phyloP scores from a whole-genome alignment of 805 yeast species.

The Jamesozyma lodderae region DNA sequence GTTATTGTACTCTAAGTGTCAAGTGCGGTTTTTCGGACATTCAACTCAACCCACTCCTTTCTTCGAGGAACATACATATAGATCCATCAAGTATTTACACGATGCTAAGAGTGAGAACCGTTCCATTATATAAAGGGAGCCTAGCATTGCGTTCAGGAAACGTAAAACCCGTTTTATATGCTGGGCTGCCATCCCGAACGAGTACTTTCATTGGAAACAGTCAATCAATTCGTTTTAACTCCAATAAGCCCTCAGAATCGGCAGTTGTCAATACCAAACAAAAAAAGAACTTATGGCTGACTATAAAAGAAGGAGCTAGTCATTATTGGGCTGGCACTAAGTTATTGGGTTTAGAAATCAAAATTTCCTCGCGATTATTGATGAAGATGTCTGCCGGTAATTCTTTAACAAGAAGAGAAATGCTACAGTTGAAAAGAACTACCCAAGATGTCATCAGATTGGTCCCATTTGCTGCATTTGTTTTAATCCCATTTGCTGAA shows the following conservation, averaged over 20 bases:
- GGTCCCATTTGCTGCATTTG: constrained; percentile 87
- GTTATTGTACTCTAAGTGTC: too few species aligned
- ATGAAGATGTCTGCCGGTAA: constrained; percentile 83
- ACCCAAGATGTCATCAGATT: constrained; percentile 74
- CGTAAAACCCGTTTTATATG: not conserved
- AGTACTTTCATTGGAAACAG: not conserved
- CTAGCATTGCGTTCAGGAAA: too few species aligned
- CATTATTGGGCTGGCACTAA: constrained; percentile 97
- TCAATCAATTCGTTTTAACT: constrained; percentile 3
- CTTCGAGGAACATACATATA: too few species aligned
- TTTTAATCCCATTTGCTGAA: constrained; percentile 91
- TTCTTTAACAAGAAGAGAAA: constrained; percentile 83
- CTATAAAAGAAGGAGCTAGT: constrained; percentile 76
- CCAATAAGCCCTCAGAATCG: constrained; percentile 1
- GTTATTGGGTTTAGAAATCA: constrained; percentile 80
- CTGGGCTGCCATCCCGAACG: not conserved
- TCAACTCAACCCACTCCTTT: too few species aligned
- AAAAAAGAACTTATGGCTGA: constrained; percentile 53
- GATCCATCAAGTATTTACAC: too few species aligned
- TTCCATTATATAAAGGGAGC: too few species aligned
- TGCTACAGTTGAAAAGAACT: constrained; percentile 80
- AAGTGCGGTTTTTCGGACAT: too few species aligned
- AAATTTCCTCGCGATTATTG: constrained; percentile 71
- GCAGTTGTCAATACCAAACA: not conserved
- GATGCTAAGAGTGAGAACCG: too few species aligned